Evolutionary conservation across 1,284 basidiomycete genomes (phyloP), one percentile per base, ranked within the genome.

Genomic region (Hemileia vastatrix): DNA sequence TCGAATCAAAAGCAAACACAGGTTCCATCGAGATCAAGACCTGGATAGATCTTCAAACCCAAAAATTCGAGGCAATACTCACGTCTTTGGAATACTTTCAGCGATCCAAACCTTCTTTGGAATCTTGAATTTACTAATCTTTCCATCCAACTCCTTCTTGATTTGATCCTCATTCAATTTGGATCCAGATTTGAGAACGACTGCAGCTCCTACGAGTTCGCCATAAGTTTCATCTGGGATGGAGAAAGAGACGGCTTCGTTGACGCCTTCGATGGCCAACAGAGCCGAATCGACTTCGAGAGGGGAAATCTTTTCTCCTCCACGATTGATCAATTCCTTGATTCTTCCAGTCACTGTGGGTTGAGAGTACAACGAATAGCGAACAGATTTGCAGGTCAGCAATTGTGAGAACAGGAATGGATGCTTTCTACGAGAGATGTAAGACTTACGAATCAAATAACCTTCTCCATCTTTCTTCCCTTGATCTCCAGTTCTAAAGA

Each of bases 221-320:
- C 69, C 72, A 62, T 74, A 75, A 58, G 66, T 68, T 54, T 63
- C 53, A 64, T 77, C 72, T 1, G 76, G 76, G 31, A 77, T 71
- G 6, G 68, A 73, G 59, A 77, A 82, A 76, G 64, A 67, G 1
- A 77, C 76, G 3, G 82, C 82, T 51, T 84, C 83, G 15, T 71
- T 70, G 15, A 85, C 79, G 31, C 79, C 80, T 1, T 74, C 66
- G n/a, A 82, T 71, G 1, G 72, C 68, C 2, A 78, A 72, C 11
- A 86, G 69, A 0, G 80, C 80, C 0, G 75, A 72, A 66, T 82
- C 79, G 15, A 85, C 75, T 74, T 86, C 84, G 65, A 85, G 81
- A 1, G 84, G 84, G 4, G 81, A 83, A 64, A 85, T 82, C 66
- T 85, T 84, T 72, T 86, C 84, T 1, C 84, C 84, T 11, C 83